Conservation (phyloP, 441 rosid species). For the Pelargonium fulgidum region DNA sequence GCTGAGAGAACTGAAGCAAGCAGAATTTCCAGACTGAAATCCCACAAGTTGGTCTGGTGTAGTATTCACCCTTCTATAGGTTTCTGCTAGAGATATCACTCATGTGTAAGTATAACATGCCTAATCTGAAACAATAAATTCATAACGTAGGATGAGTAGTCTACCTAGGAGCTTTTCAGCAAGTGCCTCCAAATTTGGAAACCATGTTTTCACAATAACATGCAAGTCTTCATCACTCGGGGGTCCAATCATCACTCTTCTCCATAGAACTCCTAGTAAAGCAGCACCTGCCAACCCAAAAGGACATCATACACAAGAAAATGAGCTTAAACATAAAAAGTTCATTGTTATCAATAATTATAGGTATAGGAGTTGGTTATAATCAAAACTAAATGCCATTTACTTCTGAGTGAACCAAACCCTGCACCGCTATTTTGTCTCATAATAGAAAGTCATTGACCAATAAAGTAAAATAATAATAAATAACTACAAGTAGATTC, state of each 20-base stretch:
- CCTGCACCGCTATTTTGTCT: background rate
- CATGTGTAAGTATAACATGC: constrained; percentile 15
- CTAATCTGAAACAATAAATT: constrained; percentile 17
- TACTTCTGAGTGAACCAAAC: background rate
- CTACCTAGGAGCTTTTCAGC: constrained; percentile 68
- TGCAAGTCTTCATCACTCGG: constrained; percentile 62
- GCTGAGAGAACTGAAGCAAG: constrained; percentile 32
- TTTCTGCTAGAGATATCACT: constrained; percentile 47
- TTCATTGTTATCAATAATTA: background rate
- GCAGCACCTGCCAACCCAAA: constrained; percentile 50
- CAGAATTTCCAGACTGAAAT: constrained; percentile 36
- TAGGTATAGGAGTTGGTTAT: background rate
- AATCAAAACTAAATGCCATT: background rate
- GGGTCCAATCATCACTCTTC: constrained; percentile 73
- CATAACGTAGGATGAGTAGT: constrained; percentile 20
- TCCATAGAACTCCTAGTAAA: constrained; percentile 68
- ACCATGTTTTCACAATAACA: constrained; percentile 54
- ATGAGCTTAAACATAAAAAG: background rate
- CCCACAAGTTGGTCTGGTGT: constrained; percentile 32
- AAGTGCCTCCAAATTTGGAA: constrained; percentile 63
- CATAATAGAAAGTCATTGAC: background rate
- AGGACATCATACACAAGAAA: background rate
- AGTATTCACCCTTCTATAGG: constrained; percentile 51
- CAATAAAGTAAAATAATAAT: background rate
- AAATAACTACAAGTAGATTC: background rate